Conservation (phyloP, 768 basidiomycete genomes). For the Heimioporus sp. region DNA sequence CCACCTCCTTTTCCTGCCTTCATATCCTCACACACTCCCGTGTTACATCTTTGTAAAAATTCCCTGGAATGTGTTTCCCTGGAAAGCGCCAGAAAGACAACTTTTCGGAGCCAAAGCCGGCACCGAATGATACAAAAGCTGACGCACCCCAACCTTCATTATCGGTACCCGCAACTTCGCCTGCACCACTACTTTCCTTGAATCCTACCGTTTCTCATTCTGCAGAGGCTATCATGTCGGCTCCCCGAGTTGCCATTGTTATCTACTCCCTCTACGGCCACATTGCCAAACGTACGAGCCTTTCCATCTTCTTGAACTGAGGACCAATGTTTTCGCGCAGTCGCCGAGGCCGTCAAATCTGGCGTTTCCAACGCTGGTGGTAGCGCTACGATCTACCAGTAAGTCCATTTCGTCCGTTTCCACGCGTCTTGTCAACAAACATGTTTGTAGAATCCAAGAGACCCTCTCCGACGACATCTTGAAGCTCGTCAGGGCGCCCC, state of each 20-base stretch:
- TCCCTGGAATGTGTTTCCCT: conserved; percentile 37
- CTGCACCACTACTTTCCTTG: not conserved
- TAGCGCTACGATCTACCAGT: conserved; percentile 46
- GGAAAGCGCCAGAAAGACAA: conserved; percentile 36
- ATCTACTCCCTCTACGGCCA: conserved; percentile 54
- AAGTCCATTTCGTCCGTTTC: conserved; percentile 9
- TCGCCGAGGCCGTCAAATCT: conserved; percentile 36
- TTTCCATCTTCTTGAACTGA: not conserved
- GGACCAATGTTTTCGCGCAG: conserved; percentile 6
- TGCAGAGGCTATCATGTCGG: conserved; percentile 9
- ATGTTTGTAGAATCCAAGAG: conserved; percentile 61
- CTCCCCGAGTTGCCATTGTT: conserved; percentile 43
- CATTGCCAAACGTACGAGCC: conserved; percentile 40
- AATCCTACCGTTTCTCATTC: not conserved
- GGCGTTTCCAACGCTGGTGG: conserved; percentile 45
- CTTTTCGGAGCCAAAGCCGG: conserved; percentile 28
- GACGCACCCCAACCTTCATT: not conserved
- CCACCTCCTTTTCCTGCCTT: not conserved
- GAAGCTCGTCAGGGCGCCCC: conserved; percentile 63
- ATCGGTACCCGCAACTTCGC: conserved; percentile 3
- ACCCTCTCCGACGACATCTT: conserved; percentile 75
- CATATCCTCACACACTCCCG: conserved; percentile 9
- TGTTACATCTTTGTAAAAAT: not conserved
- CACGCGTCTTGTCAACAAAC: not conserved
- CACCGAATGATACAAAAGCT: conserved; percentile 13